Evolutionary conservation across 768 basidiomycete species (phyloP).

Genomic region (Macrocybe gigantea): DNA sequence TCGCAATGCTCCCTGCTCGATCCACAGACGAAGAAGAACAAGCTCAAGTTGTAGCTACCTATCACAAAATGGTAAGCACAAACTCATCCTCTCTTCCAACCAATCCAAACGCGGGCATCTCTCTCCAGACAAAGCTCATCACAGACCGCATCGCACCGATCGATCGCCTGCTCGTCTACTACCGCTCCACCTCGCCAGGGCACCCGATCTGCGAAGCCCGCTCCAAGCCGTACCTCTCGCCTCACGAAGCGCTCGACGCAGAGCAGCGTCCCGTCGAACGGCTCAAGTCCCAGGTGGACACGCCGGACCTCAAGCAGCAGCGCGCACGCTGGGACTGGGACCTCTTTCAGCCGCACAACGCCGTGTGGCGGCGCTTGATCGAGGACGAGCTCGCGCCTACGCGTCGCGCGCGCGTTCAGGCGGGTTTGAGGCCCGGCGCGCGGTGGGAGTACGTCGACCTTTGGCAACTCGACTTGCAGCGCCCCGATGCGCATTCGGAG

Average conservation of each 20-base stretch:
- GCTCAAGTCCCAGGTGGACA: conserved; percentile 12
- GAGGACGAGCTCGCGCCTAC: conserved; percentile 10
- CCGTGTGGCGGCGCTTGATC: conserved; percentile 14
- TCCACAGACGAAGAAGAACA: conserved; percentile 18
- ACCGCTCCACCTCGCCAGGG: conserved; percentile 21
- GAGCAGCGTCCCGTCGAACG: conserved; percentile 14
- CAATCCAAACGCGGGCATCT: background rate
- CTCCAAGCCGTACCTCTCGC: conserved; percentile 14
- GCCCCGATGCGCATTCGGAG: conserved; percentile 22
- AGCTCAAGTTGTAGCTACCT: conserved; percentile 19
- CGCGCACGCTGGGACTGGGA: conserved; percentile 22
- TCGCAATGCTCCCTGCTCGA: conserved; percentile 20
- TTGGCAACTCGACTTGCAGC: conserved; percentile 18
- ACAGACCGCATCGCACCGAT: conserved; percentile 15
- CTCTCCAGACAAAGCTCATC: conserved; percentile 13
- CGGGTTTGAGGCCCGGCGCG: conserved; percentile 6
- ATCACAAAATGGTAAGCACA: conserved; percentile 18
- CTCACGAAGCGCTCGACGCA: conserved; percentile 8
- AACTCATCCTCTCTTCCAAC: background rate
- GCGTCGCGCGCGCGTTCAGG: conserved; percentile 4
- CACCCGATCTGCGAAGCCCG: conserved; percentile 17
- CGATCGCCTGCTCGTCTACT: conserved; percentile 14
- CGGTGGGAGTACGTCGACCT: conserved; percentile 22
- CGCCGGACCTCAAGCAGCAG: conserved; percentile 12
- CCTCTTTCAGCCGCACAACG: conserved; percentile 18